Evolutionary conservation across 164 flowering plant genomes (phyloP), one percentile per base, ranked within the genome.

Genomic region (Paratinospora sagittata): DNA sequence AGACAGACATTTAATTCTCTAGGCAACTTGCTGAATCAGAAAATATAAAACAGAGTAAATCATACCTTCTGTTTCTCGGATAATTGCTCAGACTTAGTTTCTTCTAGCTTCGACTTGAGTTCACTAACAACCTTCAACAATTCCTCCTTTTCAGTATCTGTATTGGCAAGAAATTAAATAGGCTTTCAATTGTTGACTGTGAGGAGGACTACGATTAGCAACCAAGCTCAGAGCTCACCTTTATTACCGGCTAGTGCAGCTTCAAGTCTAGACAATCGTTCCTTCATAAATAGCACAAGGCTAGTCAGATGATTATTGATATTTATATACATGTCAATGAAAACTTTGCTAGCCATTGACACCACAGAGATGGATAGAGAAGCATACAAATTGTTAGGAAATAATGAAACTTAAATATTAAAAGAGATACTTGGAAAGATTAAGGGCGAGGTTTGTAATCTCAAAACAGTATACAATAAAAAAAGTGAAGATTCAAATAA

Each of bases 261-360:
- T 82, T 87, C 94, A 69, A 89, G 89, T 77, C 80, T 86, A 27
- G 81, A 73, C 74, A 89, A 70, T 0, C 94, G 90, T 13, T 82
- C 86, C 94, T 89, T 36, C 71, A 77, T 27, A 21, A 12, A 10
- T 10, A 47, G 17, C 2, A 47, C 12, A 16, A 47, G n/a, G 17
- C 52, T 47, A 10, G 52, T 47, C 11, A 47, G 52, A 47, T 47
- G 11, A 9, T 47, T 47, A 47, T 9, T 47, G 17, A 14, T 10
- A 47, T 47, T 8, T 47, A 47, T 47, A 14, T 14, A 47, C 11
- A 3, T 6, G 17, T 14, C 6, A 47, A 2, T 47, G 52, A 47
- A 14, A 47, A 47, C 11, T 10, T 47, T 14, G 6, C 52, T 16
- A 47, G 2, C 52, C 52, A 47, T 47, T 36, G 39, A 36, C 39